These are phyloP conservation scores for Kluyveromyces dobzhanskii DNA, from an alignment of 805 yeast genomes.

Conservation along the genomic window DNA sequence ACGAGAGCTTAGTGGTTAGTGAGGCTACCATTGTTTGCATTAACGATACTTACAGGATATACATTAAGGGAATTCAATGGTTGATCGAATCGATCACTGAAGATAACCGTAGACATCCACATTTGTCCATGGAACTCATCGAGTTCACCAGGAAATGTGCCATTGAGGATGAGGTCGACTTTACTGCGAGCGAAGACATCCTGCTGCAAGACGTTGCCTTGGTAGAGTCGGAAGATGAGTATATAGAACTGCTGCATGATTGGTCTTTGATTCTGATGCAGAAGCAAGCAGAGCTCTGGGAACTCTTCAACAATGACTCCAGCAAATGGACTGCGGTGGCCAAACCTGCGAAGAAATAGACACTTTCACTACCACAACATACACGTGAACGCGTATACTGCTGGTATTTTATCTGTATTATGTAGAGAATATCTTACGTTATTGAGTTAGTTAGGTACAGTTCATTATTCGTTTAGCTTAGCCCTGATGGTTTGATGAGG, in stretches of 20 bases:
- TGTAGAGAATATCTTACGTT: no score
- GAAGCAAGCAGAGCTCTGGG: constrained; percentile 12
- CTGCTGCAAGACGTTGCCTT: constrained; percentile 26
- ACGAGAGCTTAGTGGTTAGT: constrained; percentile 18
- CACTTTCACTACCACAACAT: no score
- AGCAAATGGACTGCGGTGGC: constrained; percentile 10
- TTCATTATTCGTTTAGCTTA: no score
- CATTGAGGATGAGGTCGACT: constrained; percentile 21
- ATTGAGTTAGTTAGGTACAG: no score
- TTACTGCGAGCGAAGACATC: constrained; percentile 24
- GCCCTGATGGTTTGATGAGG: no score
- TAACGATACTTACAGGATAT: constrained; percentile 26
- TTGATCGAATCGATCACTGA: constrained; percentile 22
- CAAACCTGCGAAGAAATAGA: neutral
- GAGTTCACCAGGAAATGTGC: constrained; percentile 27
- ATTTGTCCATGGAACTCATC: constrained; percentile 21
- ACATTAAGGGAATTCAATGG: constrained; percentile 30
- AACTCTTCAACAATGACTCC: constrained; percentile 13
- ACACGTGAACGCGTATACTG: no score
- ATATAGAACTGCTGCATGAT: constrained; percentile 15
- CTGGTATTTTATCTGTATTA: no score
- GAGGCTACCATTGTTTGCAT: constrained; percentile 17
- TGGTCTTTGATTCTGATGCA: constrained; percentile 20
- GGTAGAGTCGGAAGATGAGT: constrained; percentile 20
- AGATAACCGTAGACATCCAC: constrained; percentile 6